phyloP scores from a whole-genome alignment of 2,329 filamentous ascomycete species.

The Dendryphion nanum region DNA sequence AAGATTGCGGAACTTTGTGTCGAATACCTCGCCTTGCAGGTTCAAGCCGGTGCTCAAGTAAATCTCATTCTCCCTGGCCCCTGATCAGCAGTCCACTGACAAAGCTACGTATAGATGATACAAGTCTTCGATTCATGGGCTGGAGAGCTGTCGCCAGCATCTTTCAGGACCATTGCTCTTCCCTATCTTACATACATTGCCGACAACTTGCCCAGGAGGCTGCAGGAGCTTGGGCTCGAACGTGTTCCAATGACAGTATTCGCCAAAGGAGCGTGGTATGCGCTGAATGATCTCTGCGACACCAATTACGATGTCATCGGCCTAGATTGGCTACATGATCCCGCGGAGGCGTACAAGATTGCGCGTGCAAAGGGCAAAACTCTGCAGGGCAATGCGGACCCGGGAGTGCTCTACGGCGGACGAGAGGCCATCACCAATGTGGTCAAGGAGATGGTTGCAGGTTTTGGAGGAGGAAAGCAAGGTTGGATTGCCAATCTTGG shows the following conservation, averaged over 20 bases:
- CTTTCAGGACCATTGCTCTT: conserved; percentile 81
- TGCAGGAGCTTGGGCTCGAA: conserved; percentile 73
- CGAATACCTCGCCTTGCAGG: conserved; percentile 89
- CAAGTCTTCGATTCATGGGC: conserved; percentile 99
- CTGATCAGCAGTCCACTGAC: conserved; percentile 8
- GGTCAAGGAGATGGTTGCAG: conserved; percentile 82
- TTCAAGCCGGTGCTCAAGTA: conserved; percentile 88
- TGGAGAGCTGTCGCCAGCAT: conserved; percentile 80
- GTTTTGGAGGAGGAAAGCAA: conserved; percentile 79
- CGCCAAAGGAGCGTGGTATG: conserved; percentile 96
- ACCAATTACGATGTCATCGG: conserved; percentile 92
- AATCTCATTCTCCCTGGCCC: neutral
- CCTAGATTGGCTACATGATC: conserved; percentile 91
- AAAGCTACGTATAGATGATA: conserved; percentile 64
- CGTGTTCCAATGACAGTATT: conserved; percentile 96
- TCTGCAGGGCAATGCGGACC: conserved; percentile 94
- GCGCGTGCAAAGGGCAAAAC: conserved; percentile 70
- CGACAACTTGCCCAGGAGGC: conserved; percentile 69
- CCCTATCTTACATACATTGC: conserved; percentile 86
- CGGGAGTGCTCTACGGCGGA: conserved; percentile 85
- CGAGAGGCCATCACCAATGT: conserved; percentile 76
- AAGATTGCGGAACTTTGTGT: conserved; percentile 95
- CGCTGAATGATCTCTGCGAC: conserved; percentile 80
- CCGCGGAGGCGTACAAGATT: conserved; percentile 76
- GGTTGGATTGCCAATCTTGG: conserved; percentile 98